These are phyloP conservation scores for Microsporum ferrugineum DNA, from an alignment of 2,329 filamentous ascomycete species.

Conservation along the genomic window DNA sequence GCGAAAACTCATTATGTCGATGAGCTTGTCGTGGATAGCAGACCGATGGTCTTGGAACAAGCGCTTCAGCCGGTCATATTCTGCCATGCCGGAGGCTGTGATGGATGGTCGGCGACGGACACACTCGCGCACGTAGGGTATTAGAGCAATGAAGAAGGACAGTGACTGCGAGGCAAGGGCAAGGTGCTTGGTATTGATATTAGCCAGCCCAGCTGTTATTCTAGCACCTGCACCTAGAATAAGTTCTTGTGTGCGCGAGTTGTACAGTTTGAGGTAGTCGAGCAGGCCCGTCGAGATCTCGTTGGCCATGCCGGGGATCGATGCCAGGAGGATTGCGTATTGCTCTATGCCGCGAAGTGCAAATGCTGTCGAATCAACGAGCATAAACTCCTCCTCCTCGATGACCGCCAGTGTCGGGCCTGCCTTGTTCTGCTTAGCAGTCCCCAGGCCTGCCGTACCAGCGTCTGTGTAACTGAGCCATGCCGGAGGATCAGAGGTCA, in stretches of 20 bases:
- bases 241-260: slow-evolving; percentile 39
- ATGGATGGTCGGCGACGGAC: slow-evolving; percentile 34
- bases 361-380: slow-evolving; percentile 35
- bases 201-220: slow-evolving; percentile 38
- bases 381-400: slow-evolving; percentile 39
- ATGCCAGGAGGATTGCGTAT: slow-evolving; percentile 36
- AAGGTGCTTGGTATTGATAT: slow-evolving; percentile 43
- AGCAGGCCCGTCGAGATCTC: slow-evolving; percentile 36
- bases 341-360: slow-evolving; percentile 37
- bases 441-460: slow-evolving; percentile 9
- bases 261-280: slow-evolving; percentile 42
- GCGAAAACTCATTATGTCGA: slow-evolving; percentile 41
- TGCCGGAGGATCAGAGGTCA: slow-evolving; percentile 55
- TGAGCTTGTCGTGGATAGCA: slow-evolving; percentile 42
- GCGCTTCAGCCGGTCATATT: slow-evolving; percentile 42
- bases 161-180: slow-evolving; percentile 41
- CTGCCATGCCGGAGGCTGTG: slow-evolving; percentile 25
- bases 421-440: slow-evolving; percentile 25
- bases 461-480: slow-evolving; percentile 47
- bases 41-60: slow-evolving; percentile 41
- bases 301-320: slow-evolving; percentile 37
- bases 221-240: slow-evolving; percentile 44
- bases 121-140: slow-evolving; percentile 42
- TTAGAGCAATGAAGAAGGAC: slow-evolving; percentile 38
- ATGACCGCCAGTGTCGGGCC: slow-evolving; percentile 32